These are phyloP conservation scores for Umbelopsis sp. DNA, from an alignment of 371 early-diverging fungal genomes.

Conservation along the genomic window DNA sequence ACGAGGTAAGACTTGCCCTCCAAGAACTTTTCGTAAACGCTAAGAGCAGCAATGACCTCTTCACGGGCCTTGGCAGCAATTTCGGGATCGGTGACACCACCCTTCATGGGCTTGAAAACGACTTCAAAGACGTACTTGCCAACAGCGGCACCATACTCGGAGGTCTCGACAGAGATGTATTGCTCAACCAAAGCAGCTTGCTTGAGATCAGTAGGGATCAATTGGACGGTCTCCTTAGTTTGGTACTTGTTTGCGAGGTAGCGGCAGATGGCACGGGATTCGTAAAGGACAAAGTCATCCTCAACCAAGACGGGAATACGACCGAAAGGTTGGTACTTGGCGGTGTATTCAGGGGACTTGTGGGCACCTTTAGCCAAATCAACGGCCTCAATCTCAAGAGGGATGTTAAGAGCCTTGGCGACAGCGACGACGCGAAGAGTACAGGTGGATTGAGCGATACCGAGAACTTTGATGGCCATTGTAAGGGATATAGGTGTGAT, in stretches of 20 bases:
- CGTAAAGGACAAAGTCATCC: slow-evolving; percentile 22
- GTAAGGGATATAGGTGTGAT: not conserved
- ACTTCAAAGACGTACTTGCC: not conserved
- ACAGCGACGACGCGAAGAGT: slow-evolving; percentile 15
- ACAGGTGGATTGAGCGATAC: not conserved
- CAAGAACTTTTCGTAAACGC: slow-evolving; percentile 25
- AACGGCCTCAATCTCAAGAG: slow-evolving; percentile 8
- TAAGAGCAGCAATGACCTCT: not conserved
- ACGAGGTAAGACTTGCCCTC: slow-evolving; percentile 25
- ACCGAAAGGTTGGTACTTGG: slow-evolving; percentile 18
- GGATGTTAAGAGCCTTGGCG: slow-evolving; percentile 7
- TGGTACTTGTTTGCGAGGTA: slow-evolving; percentile 22
- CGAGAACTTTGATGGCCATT: slow-evolving; percentile 21
- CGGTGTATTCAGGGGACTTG: slow-evolving; percentile 10
- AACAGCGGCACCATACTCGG: slow-evolving; percentile 1
- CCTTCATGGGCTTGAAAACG: not conserved
- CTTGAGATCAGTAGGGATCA: slow-evolving; percentile 22
- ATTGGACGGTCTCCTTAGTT: slow-evolving; percentile 14
- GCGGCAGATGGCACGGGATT: slow-evolving; percentile 25
- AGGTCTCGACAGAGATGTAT: slow-evolving; percentile 22
- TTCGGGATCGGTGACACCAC: slow-evolving; percentile 18
- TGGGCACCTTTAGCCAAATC: slow-evolving; percentile 13
- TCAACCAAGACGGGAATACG: slow-evolving; percentile 26
- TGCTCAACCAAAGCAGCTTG: slow-evolving; percentile 23
- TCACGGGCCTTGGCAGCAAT: not conserved